These are phyloP conservation scores for Phaseolus lunatus DNA, from an alignment of 306 rosid genomes.

Conservation along the genomic window DNA sequence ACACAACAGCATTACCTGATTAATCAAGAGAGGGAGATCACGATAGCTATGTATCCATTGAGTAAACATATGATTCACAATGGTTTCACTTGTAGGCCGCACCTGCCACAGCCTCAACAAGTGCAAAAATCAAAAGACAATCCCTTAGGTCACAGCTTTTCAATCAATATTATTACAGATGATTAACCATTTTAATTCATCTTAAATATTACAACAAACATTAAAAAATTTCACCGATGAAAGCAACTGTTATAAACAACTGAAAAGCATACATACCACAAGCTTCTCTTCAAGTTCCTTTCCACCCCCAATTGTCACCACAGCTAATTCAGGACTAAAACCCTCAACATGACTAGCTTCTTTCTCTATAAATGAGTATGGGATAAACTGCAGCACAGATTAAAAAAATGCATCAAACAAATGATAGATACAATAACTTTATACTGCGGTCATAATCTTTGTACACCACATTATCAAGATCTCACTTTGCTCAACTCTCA, in stretches of 20 bases:
- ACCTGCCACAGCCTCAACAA: conserved; percentile 97
- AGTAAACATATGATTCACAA: conserved; percentile 97
- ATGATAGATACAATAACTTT: neutral
- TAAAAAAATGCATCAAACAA: conserved; percentile 33
- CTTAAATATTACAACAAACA: conserved; percentile 7
- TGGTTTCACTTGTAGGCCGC: conserved; percentile 92
- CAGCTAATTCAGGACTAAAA: conserved; percentile 92
- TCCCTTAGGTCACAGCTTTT: conserved; percentile 66
- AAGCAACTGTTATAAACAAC: neutral
- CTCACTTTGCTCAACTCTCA: conserved; percentile 13
- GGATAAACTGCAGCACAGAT: conserved; percentile 76
- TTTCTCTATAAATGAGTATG: conserved; percentile 93
- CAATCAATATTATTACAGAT: conserved; percentile 33
- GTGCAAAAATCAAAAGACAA: conserved; percentile 79
- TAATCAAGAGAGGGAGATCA: conserved; percentile 92
- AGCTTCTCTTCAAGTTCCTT: conserved; percentile 98
- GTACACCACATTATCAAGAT: conserved; percentile 20
- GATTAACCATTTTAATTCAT: conserved; percentile 29
- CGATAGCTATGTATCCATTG: conserved; percentile 98
- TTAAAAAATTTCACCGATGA: neutral
- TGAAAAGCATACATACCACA: conserved; percentile 65
- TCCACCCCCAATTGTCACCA: conserved; percentile 96
- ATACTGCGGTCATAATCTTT: neutral
- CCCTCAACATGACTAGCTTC: conserved; percentile 99
- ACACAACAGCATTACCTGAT: conserved; percentile 64